These are phyloP conservation scores for Stephanodiscus minutulus DNA, from an alignment of 108 stramenopile species.

Conservation along the genomic window DNA sequence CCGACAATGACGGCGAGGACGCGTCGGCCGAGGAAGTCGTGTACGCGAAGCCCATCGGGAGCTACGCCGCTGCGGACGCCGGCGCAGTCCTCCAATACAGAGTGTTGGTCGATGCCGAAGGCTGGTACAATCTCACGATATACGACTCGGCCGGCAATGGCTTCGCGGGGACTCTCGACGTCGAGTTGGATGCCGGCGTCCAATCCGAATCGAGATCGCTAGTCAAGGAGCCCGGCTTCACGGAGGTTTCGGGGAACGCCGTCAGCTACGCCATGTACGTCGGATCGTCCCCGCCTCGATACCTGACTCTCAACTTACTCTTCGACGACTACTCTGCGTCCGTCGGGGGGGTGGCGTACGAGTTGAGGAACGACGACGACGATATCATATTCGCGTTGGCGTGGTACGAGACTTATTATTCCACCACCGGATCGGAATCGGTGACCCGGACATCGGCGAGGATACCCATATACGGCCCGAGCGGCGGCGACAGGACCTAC, in stretches of 20 bases:
- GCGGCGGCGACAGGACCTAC: not conserved
- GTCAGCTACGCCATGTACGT: slow-evolving; percentile 41
- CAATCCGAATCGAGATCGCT: slow-evolving; percentile 9
- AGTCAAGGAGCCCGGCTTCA: slow-evolving; percentile 37
- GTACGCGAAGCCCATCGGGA: slow-evolving; percentile 14
- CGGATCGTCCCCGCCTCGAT: slow-evolving; percentile 21
- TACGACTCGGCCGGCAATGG: slow-evolving; percentile 35
- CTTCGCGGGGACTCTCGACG: slow-evolving; percentile 24
- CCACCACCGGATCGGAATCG: not conserved
- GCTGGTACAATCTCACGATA: slow-evolving; percentile 36
- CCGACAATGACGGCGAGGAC: not conserved
- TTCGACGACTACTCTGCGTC: slow-evolving; percentile 11
- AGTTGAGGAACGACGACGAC: slow-evolving; percentile 26
- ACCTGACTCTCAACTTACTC: slow-evolving; percentile 21
- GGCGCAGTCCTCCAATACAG: slow-evolving; percentile 13
- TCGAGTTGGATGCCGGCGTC: slow-evolving; percentile 12
- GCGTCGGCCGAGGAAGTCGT: slow-evolving; percentile 34
- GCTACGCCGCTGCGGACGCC: slow-evolving; percentile 16
- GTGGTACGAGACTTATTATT: not conserved
- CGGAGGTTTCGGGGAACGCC: slow-evolving; percentile 20
- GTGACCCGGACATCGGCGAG: not conserved
- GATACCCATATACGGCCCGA: not conserved
- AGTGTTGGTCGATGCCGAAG: slow-evolving; percentile 22
- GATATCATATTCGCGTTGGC: slow-evolving; percentile 13
- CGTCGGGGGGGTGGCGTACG: slow-evolving; percentile 35